Evolutionary conservation across 2,329 filamentous ascomycete species (phyloP), one percentile per base, ranked within the genome.

Genomic region (Monascus ruber): DNA sequence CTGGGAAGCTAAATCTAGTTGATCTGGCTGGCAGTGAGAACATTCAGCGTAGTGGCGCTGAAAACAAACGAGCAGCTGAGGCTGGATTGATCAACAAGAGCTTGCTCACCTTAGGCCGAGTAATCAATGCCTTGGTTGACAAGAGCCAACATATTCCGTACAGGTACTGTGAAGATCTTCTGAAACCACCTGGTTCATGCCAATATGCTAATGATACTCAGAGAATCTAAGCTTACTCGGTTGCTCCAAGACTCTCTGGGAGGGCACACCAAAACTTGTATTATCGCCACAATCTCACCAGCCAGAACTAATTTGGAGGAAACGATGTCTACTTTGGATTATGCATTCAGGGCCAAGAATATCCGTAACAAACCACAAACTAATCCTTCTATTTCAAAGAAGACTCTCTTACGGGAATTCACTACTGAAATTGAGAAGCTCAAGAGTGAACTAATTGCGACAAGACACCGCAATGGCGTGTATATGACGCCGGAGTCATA

Each of bases 31-130:
- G 91, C 40, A 96, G 89, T 50, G 91, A 98, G 59, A 98, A 96
- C 53, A 96, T 98, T 42, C 87, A 94, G 58, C 79, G 91, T 33
- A 96, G 89, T 48, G 93, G 91, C 31, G 91, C 91, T 1, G 91
- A 96, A 64, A 96, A 98, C 69, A 98, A 98, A 68, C 81, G 93
- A 40, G 93, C 93, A 5, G 80, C 87, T 3, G 91, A 98, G 63
- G 91, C 91, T 32, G 91, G 93, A 11, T 69, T 98, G 39, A 98
- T 98, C 70, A 98, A 98, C 71, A 96, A 96, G 70, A 94, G 87
- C 59, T 70, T 98, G 49, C 74, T 98, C 43, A 98, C 91, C 2
- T 75, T 98, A 2, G 91, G 91, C 5, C 81, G 91, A 48, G 91
- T 98, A 49, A 98, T 98, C 65, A 98, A 98, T 58, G 91, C 91